Conservation (phyloP, 108 stramenopile species). For the Aurantiochytrium sp. region DNA sequence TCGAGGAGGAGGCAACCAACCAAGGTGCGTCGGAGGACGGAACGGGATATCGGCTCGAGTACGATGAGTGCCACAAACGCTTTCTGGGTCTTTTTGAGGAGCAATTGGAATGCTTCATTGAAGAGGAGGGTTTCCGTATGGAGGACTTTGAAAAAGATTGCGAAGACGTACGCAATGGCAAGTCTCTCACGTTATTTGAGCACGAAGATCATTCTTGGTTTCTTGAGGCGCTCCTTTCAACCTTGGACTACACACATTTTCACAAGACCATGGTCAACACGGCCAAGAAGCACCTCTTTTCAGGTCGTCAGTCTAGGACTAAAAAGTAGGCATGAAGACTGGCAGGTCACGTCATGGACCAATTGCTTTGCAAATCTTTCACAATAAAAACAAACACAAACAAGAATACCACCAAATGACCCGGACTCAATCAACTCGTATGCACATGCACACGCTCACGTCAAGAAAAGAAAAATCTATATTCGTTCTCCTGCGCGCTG, state of each 20-base stretch:
- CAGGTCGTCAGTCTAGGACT: background rate
- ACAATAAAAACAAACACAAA: too few relatives aligned
- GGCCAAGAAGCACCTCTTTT: background rate
- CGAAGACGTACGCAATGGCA: constrained; percentile 6
- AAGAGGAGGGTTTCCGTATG: background rate
- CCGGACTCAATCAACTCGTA: too few relatives aligned
- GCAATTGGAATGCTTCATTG: background rate
- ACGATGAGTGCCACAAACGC: background rate
- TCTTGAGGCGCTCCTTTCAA: background rate
- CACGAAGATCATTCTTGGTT: background rate
- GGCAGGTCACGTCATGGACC: too few relatives aligned
- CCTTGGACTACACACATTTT: background rate
- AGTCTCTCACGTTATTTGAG: background rate
- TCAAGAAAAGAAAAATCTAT: too few relatives aligned
- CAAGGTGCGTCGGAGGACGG: background rate
- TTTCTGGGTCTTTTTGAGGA: background rate
- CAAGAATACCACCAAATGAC: too few relatives aligned
- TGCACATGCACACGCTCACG: too few relatives aligned
- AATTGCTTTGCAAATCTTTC: too few relatives aligned
- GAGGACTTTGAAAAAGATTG: background rate
- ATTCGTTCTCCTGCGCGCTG: too few relatives aligned
- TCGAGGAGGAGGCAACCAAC: background rate
- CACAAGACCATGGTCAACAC: background rate
- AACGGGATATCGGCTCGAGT: background rate
- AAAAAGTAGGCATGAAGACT: background rate